Percentiles rank a stretch among this genome's conserved stretches.
Conservation (phyloP, 164 flowering plant genomes). For the Warburgia ugandensis region DNA sequence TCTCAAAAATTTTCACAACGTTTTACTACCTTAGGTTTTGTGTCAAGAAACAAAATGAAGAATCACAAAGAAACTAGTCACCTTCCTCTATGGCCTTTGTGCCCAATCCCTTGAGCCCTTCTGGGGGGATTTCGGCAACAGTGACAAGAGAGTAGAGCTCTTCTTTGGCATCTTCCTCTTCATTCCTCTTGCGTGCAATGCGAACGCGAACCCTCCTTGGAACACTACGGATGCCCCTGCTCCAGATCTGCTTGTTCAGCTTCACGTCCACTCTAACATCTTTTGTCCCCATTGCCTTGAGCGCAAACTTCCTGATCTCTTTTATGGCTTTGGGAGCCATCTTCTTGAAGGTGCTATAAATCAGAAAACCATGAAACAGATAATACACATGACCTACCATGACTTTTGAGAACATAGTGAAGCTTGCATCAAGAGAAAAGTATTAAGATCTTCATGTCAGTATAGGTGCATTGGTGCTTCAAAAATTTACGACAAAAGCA, state of each 20-base stretch:
- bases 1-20: no score
- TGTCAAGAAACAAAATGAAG: no score
- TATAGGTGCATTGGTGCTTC: no score
- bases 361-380: neutral
- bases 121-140: constrained; percentile 54
- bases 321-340: constrained; percentile 71
- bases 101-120: constrained; percentile 48
- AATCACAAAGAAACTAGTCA: constrained; percentile 33
- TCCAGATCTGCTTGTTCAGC: constrained; percentile 65
- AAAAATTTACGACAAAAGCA: no score
- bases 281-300: constrained; percentile 61
- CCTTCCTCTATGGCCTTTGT: constrained; percentile 53
- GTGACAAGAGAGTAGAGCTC: constrained; percentile 67
- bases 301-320: constrained; percentile 64
- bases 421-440: no score
- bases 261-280: constrained; percentile 72
- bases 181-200: constrained; percentile 65
- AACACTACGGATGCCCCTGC: constrained; percentile 57
- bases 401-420: no score
- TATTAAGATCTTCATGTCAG: no score
- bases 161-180: constrained; percentile 71
- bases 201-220: constrained; percentile 64
- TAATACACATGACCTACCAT: no score
- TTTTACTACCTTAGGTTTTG: no score
- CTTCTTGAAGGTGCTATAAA: constrained; percentile 60